These are phyloP conservation scores for Coemansia sp. DNA, from an alignment of 192 early-diverging fungal genomes.

Conservation along the genomic window DNA sequence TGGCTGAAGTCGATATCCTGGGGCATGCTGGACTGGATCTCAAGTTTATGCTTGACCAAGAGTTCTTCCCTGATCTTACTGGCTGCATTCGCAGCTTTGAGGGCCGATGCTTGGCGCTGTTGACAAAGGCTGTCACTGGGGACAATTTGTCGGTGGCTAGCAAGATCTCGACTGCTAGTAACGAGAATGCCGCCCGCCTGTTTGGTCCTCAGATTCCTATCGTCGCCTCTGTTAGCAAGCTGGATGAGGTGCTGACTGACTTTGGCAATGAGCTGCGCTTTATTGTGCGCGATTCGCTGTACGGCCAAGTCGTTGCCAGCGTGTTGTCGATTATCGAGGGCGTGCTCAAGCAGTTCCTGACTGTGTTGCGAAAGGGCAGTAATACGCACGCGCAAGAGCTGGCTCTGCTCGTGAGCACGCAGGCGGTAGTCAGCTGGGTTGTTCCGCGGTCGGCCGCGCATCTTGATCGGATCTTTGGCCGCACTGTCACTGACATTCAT, in stretches of 20 bases:
- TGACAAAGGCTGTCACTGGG: slow-evolving; percentile 66
- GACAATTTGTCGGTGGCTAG: slow-evolving; percentile 69
- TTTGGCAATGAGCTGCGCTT: slow-evolving; percentile 56
- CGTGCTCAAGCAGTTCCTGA: slow-evolving; percentile 55
- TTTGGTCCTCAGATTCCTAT: slow-evolving; percentile 53
- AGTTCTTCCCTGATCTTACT: slow-evolving; percentile 76
- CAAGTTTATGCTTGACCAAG: slow-evolving; percentile 77
- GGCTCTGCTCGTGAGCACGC: slow-evolving; percentile 53
- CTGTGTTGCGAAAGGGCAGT: slow-evolving; percentile 30
- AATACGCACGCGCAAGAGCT: slow-evolving; percentile 40
- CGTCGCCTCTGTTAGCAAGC: slow-evolving; percentile 41
- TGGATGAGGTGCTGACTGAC: slow-evolving; percentile 49
- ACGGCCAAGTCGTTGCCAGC: slow-evolving; percentile 56
- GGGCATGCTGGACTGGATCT: slow-evolving; percentile 84
- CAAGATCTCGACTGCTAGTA: slow-evolving; percentile 41
- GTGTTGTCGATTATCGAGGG: slow-evolving; percentile 52
- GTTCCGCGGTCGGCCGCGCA: slow-evolving; percentile 50
- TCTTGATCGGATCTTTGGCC: slow-evolving; percentile 52
- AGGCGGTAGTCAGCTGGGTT: slow-evolving; percentile 52
- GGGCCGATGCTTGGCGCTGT: slow-evolving; percentile 59
- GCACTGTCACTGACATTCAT: slow-evolving; percentile 55
- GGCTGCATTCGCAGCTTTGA: slow-evolving; percentile 72
- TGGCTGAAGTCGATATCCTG: slow-evolving; percentile 78
- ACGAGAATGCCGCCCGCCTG: slow-evolving; percentile 21
- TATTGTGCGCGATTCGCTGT: slow-evolving; percentile 59